phyloP scores from a whole-genome alignment of 345 rosid genomes.

The Syzygium aqueum region DNA sequence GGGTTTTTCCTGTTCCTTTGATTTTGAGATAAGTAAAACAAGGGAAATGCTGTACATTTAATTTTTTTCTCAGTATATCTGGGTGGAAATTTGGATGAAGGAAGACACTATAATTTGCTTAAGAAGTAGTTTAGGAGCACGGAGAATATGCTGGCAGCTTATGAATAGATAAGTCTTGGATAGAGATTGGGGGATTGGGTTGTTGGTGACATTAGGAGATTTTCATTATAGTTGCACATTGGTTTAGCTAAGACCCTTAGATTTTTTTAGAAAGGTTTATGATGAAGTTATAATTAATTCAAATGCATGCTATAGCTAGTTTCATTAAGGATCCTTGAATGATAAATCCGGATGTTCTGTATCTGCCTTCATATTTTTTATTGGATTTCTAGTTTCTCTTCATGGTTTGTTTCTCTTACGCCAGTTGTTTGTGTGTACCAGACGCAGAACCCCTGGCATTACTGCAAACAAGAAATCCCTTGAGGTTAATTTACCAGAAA shows the following conservation, averaged over 20 bases:
- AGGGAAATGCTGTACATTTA: not conserved
- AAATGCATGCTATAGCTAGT: not conserved
- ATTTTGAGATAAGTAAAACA: not conserved
- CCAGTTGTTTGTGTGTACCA: constrained; percentile 13
- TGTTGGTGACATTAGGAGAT: not conserved
- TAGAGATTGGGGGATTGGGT: not conserved
- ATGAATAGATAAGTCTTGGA: not conserved
- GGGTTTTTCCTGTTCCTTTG: not conserved
- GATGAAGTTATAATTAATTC: not conserved
- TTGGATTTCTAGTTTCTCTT: not conserved
- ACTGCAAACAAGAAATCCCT: constrained; percentile 79
- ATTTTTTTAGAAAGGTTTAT: not conserved
- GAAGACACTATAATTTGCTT: not conserved
- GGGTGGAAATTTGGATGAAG: not conserved
- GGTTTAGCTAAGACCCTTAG: not conserved
- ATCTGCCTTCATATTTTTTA: not conserved
- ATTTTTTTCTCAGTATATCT: not conserved
- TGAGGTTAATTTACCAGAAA: constrained; percentile 91
- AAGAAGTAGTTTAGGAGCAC: not conserved
- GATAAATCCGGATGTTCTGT: not conserved
- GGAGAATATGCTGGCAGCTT: not conserved
- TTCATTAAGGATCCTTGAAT: not conserved
- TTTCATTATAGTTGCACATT: not conserved
- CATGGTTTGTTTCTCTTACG: not conserved
- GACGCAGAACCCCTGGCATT: constrained; percentile 78